phyloP scores from a whole-genome alignment of 306 rosid species.

The Cicer cuneatum region DNA sequence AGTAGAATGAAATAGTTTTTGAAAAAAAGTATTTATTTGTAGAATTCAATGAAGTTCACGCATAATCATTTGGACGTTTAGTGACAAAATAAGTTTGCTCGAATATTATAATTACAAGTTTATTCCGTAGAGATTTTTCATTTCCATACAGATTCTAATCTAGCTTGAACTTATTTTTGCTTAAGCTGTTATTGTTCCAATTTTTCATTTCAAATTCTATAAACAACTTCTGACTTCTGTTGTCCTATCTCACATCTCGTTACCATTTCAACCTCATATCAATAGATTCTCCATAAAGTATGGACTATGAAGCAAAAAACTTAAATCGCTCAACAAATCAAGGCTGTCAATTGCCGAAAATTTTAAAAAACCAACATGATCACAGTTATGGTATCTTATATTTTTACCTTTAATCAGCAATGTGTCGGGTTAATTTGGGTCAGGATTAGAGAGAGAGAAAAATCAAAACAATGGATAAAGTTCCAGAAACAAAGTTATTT shows the following conservation, averaged over 20 bases:
- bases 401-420: too few relatives aligned
- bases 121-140: not conserved
- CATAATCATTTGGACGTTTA: not conserved
- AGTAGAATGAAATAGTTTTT: not conserved
- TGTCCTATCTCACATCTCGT: not conserved
- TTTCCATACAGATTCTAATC: not conserved
- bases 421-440: not conserved
- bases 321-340: not conserved
- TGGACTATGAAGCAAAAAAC: not conserved
- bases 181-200: not conserved
- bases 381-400: too few relatives aligned
- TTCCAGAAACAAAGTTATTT: not conserved
- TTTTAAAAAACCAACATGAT: too few relatives aligned
- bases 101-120: not conserved
- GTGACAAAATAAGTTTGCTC: not conserved
- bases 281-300: not conserved
- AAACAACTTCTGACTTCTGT: not conserved
- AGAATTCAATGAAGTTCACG: not conserved
- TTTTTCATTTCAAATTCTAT: not conserved
- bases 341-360: not conserved
- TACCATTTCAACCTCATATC: not conserved
- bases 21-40: not conserved
- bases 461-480: not conserved
- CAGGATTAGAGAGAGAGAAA: not conserved
- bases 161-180: not conserved